Base-by-base conservation (phyloP, 352 stramenopile species). In the Globisporangium iwayamae region DNA sequence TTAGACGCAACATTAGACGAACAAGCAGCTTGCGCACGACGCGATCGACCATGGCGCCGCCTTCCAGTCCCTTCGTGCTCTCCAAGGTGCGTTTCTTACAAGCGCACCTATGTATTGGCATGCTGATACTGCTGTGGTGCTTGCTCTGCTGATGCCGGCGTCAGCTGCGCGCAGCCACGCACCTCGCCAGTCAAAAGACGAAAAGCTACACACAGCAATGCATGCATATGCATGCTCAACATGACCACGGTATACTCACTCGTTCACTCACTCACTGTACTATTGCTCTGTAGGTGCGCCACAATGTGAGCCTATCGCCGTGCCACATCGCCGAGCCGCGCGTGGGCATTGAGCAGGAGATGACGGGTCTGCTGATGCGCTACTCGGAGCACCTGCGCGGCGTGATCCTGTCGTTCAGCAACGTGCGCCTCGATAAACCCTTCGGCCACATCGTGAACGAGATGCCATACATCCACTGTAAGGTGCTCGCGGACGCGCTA, bases 381-480 rank as follows among this genome's bases (percentile, higher is more conserved):
- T 93, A 93, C 71, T 90, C 81, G n/a, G 81, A 93, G 46, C 67
- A 71, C 25, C 65, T 94, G 41, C 58, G 85, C 54, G 85, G 85
- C 50, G 85, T 94, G 14, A 71, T 94, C 39, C 67, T 94, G 47
- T 77, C 79, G 45, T 94, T 91, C 63, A 83, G 78, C 67, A 77
- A 87, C 58, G 74, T 93, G 45, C 62, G 81, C 56, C 73, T 94
- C 39, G 72, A 76, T 25, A 72, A 71, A 45, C 79, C 80, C 6
- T 64, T 80, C 41, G 85, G 83, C 45, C 64, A 70, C 62, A 92
- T 94, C 68, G 80, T 94, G 68, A 94, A 91, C 70, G 85, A 94
- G 63, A 87, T 87, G 78, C 85, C 85, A 18, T 93, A 76, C 72
- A 90, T 94, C 64, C 85, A 93, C 72, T 89, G 81, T 66, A 90